Evolutionary conservation across 2,329 filamentous ascomycete species (phyloP).

Genomic region (Pseudogymnoascus sp.): DNA sequence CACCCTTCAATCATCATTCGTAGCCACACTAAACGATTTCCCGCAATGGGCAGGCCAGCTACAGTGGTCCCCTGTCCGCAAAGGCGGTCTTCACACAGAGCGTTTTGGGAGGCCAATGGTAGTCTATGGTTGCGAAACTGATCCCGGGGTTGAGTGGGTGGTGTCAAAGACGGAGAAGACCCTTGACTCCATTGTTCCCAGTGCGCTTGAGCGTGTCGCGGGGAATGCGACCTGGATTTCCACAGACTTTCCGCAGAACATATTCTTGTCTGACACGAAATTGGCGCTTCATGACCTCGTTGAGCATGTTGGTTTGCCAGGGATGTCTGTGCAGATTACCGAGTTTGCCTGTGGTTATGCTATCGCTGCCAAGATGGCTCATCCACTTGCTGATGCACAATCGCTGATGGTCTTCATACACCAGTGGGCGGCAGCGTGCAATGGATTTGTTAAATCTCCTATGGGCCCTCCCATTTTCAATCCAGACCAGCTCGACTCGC

Average conservation of each 20-base stretch:
- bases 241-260: slow-evolving; percentile 29
- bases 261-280: slow-evolving; percentile 29
- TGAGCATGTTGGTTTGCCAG: slow-evolving; percentile 23
- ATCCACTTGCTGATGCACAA: slow-evolving; percentile 38
- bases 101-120: slow-evolving; percentile 32
- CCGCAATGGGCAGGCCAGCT: slow-evolving; percentile 10
- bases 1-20: slow-evolving; percentile 26
- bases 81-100: slow-evolving; percentile 30
- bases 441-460: slow-evolving; percentile 15
- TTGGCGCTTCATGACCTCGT: slow-evolving; percentile 30
- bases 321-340: slow-evolving; percentile 34
- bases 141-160: slow-evolving; percentile 36
- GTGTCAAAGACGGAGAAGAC: slow-evolving; percentile 25
- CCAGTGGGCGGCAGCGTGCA: slow-evolving; percentile 32
- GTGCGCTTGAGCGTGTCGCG: slow-evolving; percentile 15
- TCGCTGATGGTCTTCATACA: slow-evolving; percentile 36
- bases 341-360: slow-evolving; percentile 34
- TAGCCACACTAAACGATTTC: slow-evolving; percentile 27
- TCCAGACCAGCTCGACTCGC: slow-evolving; percentile 32
- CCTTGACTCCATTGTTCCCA: slow-evolving; percentile 29
- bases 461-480: slow-evolving; percentile 31
- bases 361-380: slow-evolving; percentile 35
- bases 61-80: slow-evolving; percentile 31
- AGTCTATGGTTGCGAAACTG: slow-evolving; percentile 30
- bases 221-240: slow-evolving; percentile 29